phyloP scores from a whole-genome alignment of 1,284 basidiomycete species.

The Ustilago trichophora region DNA sequence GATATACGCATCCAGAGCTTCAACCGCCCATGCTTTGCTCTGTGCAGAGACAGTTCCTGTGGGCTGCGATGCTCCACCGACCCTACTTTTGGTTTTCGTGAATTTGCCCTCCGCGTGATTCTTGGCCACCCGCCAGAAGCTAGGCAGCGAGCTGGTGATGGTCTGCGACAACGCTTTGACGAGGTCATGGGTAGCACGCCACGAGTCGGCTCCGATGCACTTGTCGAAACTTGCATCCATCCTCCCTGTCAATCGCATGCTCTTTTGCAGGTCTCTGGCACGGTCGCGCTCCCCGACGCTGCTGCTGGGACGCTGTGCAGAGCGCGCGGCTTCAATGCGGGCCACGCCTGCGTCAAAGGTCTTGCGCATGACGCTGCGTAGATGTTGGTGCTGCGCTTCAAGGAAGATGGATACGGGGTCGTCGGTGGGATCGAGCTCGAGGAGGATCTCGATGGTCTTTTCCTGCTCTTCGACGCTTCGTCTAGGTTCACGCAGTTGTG shows the following conservation, averaged over 20 bases:
- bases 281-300: conserved; percentile 75
- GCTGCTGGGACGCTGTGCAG: conserved; percentile 5
- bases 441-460: conserved; percentile 84
- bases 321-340: conserved; percentile 24
- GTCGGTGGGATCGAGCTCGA: conserved; percentile 60
- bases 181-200: conserved; percentile 80
- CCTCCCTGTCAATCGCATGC: conserved; percentile 55
- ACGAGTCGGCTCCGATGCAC: conserved; percentile 67
- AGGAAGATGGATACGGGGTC: conserved; percentile 89
- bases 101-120: conserved; percentile 77
- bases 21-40: conserved; percentile 87
- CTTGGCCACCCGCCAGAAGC: conserved; percentile 91
- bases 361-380: conserved; percentile 79
- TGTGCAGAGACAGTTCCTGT: conserved; percentile 78
- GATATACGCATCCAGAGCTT: conserved; percentile 88
- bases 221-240: conserved; percentile 43
- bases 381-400: conserved; percentile 88
- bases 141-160: conserved; percentile 76
- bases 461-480: conserved; percentile 91
- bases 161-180: conserved; percentile 70
- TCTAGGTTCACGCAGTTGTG: conserved; percentile 79
- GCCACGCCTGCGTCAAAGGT: conserved; percentile 70
- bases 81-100: conserved; percentile 18
- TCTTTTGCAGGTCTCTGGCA: conserved; percentile 62
- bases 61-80: not conserved